A percentile compares a stretch with the other conserved stretches of the same genome.
These are phyloP conservation scores for Digitaria exilis DNA, from an alignment of 202 grass and related monocot genomes.

Conservation along the genomic window DNA sequence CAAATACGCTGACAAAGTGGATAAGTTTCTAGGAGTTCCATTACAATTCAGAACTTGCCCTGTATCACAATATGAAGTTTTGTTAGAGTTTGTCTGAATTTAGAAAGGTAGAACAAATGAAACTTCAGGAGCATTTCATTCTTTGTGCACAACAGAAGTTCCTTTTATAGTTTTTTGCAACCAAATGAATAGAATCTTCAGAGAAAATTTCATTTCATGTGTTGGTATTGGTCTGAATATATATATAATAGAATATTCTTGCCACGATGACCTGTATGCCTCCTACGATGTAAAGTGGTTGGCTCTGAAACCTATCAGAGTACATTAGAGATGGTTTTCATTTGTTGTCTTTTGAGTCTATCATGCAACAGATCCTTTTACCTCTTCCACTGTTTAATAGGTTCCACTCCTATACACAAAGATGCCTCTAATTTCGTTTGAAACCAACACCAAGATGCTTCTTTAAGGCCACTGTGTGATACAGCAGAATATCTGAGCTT, in stretches of 20 bases:
- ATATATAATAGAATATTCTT: conserved; percentile 40
- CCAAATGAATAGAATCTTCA: neutral
- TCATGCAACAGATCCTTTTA: neutral
- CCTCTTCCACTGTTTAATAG: neutral
- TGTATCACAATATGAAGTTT: neutral
- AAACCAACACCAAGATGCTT: neutral
- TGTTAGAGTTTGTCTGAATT: neutral
- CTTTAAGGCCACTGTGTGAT: neutral
- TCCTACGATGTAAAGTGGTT: neutral
- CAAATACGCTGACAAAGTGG: neutral
- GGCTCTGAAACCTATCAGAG: conserved; percentile 10
- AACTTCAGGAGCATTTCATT: neutral
- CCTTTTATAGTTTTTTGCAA: neutral
- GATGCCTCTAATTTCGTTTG: neutral
- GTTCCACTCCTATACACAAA: neutral
- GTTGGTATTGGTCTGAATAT: conserved; percentile 10
- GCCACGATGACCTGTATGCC: neutral
- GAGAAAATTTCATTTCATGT: conserved; percentile 2
- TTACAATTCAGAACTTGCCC: neutral
- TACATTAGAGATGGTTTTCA: conserved; percentile 1
- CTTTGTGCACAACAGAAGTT: neutral
- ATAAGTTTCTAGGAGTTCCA: neutral
- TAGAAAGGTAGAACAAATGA: neutral
- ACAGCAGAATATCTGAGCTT: neutral
- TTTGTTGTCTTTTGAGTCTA: neutral